These are phyloP conservation scores for Botrytis pseudocinerea DNA, from an alignment of 2,329 filamentous ascomycete genomes.

Conservation along the genomic window DNA sequence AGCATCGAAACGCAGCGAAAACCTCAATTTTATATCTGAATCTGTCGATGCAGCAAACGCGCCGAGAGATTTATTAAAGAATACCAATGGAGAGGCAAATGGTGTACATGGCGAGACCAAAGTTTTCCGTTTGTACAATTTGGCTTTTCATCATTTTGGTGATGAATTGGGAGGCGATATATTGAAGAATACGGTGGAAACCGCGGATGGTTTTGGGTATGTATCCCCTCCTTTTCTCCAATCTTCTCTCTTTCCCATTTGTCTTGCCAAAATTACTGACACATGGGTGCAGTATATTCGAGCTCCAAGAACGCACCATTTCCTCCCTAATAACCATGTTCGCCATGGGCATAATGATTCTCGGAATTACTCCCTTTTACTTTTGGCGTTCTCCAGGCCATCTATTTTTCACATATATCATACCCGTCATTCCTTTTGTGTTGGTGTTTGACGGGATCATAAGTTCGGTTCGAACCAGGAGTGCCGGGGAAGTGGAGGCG, in stretches of 20 bases:
- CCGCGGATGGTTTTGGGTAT: slow-evolving; percentile 63
- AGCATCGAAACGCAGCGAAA: slow-evolving; percentile 52
- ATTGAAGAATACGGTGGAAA: slow-evolving; percentile 63
- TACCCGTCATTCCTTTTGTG: slow-evolving; percentile 68
- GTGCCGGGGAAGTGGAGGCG: slow-evolving; percentile 61
- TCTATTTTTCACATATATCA: slow-evolving; percentile 64
- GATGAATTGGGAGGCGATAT: slow-evolving; percentile 62
- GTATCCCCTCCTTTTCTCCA: slow-evolving; percentile 13
- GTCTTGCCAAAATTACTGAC: not conserved
- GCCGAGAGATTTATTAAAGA: slow-evolving; percentile 49
- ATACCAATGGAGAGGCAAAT: slow-evolving; percentile 35
- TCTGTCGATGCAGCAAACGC: slow-evolving; percentile 66
- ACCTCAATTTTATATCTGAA: slow-evolving; percentile 59
- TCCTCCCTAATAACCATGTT: slow-evolving; percentile 55
- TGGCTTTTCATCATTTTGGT: slow-evolving; percentile 77
- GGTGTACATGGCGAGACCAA: slow-evolving; percentile 44
- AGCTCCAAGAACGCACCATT: slow-evolving; percentile 67
- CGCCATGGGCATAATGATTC: slow-evolving; percentile 53
- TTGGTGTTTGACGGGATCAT: slow-evolving; percentile 69
- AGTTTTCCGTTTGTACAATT: slow-evolving; percentile 69
- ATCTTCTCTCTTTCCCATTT: not conserved
- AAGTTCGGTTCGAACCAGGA: slow-evolving; percentile 66
- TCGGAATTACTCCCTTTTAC: slow-evolving; percentile 55
- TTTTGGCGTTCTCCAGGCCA: slow-evolving; percentile 43
- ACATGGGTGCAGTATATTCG: slow-evolving; percentile 58